Base-by-base conservation (phyloP, 176 grass and related monocot genomes). In the Phoenix dactylifera region DNA sequence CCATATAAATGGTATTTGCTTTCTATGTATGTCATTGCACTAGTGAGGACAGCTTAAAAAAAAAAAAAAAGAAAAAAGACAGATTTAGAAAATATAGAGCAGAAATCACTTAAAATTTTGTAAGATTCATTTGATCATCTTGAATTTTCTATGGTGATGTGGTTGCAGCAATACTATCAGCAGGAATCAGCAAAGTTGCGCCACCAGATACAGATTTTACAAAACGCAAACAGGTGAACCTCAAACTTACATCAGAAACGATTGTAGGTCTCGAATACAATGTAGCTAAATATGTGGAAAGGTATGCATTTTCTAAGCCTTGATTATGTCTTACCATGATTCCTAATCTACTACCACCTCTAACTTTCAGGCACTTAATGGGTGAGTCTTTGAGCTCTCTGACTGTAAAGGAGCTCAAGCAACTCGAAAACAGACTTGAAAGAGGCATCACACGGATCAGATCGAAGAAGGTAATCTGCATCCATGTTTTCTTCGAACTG, bases 121-220 rank as follows among this genome's bases (percentile, higher is more conserved):
- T 44, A 14, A 44, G 35, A 44, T 44, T 44, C 35, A 44, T 44
- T 44, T 44, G 35, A 44, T 9, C 35, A 44, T 44, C 35, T 44
- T 44, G 35, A 12, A 44, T 12, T 44, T 14, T 3, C 59, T 44
- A 29, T 19, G 7, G 7, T 4, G 14, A 16, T 32, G 15, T 50
- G 73, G 72, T 69, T 44, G 75, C 72, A 98, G 93, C 88, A 92
- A 89, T 92, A 86, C 53, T 98, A 78, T 51, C 81, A 92, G 76
- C 93, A 98, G 73, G 93, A 98, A 78, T 54, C 64, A 24, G 63
- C 70, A 5, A 98, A 92, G 56, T 50, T 98, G 67, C 74, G 32
- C 19, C 74, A 89, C 63, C 88, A 98, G 49, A 89, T 92, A 58
- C 93, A 98, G 79, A 85, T 86, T 80, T 65, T 98, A 60, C 76